Evolutionary conservation across 345 rosid species (phyloP).

Genomic region (Populus nigra): DNA sequence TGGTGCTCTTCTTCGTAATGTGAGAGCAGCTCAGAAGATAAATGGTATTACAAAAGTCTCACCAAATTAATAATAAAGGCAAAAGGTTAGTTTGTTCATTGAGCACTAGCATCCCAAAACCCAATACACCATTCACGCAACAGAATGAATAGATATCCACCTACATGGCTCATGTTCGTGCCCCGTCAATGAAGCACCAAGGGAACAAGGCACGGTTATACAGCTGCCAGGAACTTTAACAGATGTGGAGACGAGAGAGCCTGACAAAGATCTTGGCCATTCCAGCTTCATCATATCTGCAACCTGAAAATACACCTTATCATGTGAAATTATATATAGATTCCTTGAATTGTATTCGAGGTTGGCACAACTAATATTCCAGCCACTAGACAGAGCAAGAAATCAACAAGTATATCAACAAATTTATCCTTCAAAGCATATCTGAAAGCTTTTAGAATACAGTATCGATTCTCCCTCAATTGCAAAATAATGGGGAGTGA

Average conservation of each 20-base stretch:
- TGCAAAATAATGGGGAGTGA: too few species aligned
- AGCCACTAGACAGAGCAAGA: neutral
- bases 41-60: neutral
- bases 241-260: too few species aligned
- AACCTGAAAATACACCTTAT: constrained; percentile 5
- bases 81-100: neutral
- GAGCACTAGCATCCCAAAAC: neutral
- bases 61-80: neutral
- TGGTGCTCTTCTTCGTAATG: too few species aligned
- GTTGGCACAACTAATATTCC: neutral
- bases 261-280: neutral
- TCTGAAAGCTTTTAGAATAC: too few species aligned
- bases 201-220: too few species aligned
- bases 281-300: constrained; percentile 8
- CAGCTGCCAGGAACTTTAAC: too few species aligned
- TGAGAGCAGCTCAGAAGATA: too few species aligned
- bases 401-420: neutral
- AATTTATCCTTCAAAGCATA: too few species aligned
- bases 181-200: too few species aligned
- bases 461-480: too few species aligned
- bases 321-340: neutral
- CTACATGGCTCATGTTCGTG: too few species aligned
- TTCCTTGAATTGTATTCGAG: neutral
- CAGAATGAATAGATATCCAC: neutral
- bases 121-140: neutral